Evolutionary conservation across 1,284 basidiomycete genomes (phyloP).

Genomic region (Moesziomyces sp.): DNA sequence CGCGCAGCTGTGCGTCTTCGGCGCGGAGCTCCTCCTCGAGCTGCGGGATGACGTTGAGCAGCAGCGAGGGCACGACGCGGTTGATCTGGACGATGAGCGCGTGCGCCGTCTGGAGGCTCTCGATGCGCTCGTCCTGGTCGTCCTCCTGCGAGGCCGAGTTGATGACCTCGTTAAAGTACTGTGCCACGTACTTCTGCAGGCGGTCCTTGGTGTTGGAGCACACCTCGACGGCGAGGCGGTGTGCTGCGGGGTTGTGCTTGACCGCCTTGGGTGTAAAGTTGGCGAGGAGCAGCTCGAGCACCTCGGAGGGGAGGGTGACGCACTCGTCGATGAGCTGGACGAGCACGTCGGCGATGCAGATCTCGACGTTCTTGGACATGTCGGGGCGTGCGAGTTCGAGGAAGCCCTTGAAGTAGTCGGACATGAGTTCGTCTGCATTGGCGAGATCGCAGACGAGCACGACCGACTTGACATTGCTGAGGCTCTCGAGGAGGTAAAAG

Average conservation of each 20-base stretch:
- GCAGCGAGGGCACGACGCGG: conserved; percentile 80
- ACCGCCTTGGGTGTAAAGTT: conserved; percentile 83
- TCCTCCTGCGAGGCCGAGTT: conserved; percentile 68
- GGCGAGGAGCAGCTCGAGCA: conserved; percentile 82
- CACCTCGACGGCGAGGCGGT: conserved; percentile 86
- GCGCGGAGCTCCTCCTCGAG: conserved; percentile 89
- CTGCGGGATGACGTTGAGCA: conserved; percentile 90
- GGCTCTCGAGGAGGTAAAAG: conserved; percentile 84
- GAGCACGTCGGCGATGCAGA: conserved; percentile 88
- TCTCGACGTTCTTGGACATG: conserved; percentile 82
- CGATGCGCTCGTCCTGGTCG: conserved; percentile 52
- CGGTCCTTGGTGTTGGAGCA: conserved; percentile 85
- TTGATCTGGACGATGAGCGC: conserved; percentile 86
- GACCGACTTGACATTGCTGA: conserved; percentile 93
- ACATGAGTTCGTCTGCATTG: conserved; percentile 84
- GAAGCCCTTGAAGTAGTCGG: conserved; percentile 83
- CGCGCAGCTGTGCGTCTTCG: conserved; percentile 78
- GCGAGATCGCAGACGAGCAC: conserved; percentile 92
- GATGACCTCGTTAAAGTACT: conserved; percentile 69
- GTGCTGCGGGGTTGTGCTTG: conserved; percentile 72
- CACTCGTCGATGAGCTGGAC: conserved; percentile 89
- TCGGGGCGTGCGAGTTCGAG: conserved; percentile 77
- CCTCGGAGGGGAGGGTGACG: conserved; percentile 77
- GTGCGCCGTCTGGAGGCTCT: conserved; percentile 77
- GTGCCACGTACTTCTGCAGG: conserved; percentile 86